Evolutionary conservation across 306 rosid species (phyloP), one percentile per base, ranked within the genome.

Genomic region (Vigna hirtella): DNA sequence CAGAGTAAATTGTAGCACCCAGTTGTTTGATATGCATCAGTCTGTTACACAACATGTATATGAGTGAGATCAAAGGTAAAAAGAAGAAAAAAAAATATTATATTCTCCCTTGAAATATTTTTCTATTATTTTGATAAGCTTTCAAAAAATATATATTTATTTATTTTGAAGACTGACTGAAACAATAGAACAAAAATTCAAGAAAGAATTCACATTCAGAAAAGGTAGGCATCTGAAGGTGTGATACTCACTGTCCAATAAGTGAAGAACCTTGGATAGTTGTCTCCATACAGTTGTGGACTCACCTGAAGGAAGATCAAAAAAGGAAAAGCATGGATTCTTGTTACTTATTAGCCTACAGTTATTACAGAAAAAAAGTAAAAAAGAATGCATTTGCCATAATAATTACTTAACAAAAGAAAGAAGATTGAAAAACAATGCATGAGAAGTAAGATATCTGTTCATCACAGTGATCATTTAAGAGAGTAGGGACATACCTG

Each of bases 1-100:
- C 99, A 95, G 16, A 95, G 82, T 81, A 95, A 88, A 77, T 95
- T 95, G 90, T 95, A 95, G 86, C 99, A 95, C 63, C 99, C 99
- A 47, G 99, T 95, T 45, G 97, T 89, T 85, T 87, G 96, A 74
- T 95, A 95, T 85, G 99, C 97, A 88, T 95, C 99, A 20, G 96
- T 87, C 99, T 95, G 87, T 66, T 74, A 72, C 24, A 72, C 47
- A 69, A 5, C 45, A 73, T 12, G 45, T 13, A 34, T 15, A 66
- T 53, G 9, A 47, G 9, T 49, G 24, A 34, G 63, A 43, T 32
- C 42, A 0, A 15, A 3, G 43, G 9, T 32, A 43, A 52, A 34
- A 17, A 15, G 14, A 26, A 55, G 48, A 8, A 63, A 42, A 22
- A 22, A 42, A 47, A 52, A 30, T 0, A 3, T 30, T 4, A 30